Base-by-base conservation (phyloP, 805 yeast genomes). In the Suhomyces canberraensis region DNA sequence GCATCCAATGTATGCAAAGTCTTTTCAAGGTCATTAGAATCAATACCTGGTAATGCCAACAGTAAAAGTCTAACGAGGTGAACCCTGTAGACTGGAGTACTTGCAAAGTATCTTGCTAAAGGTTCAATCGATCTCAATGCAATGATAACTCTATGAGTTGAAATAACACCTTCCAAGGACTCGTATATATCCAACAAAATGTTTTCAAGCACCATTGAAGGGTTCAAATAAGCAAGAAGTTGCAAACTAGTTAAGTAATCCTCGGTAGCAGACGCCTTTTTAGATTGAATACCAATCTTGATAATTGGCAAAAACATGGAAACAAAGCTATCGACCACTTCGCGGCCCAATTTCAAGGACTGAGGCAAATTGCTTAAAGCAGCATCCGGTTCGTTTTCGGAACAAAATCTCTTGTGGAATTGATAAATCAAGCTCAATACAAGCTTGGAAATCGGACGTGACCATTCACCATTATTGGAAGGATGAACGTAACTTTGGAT, bases 381-480 rank as follows among this genome's bases (percentile, higher is more conserved):
- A 0, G 66, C 45, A 57, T 69, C 13, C 20, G 54, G 50, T 35
- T 54, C 73, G 29, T 52, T 58, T 48, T 83, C 90, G 36, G 68
- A 60, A 35, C 70, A 61, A 25, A 54, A 63, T 49, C 95, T 69
- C 36, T 75, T 73, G 50, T 81, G 87, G 40, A 78, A 79, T 44
- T 75, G 75, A 33, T 71, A 66, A 0, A 80, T 73, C 35, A 87
- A 61, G 29, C 78, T 73, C 42, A 74, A 71, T n/a, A 84, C 64
- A 18, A 85, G 72, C 39, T 76, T 76, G 1, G 95, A 72, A 20
- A 91, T 75, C 4, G 81, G 65, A 18, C 73, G 60, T 0, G 95
- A 75, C 97, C 98, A 90, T n/a, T 73, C 72, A 0, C 96, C 98
- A n/a, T 71, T 59, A 56, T 90, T 90, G 0, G 98, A 89, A 5